Evolutionary conservation across 495 filamentous ascomycete genomes (phyloP).

Genomic region (Viridothelium virens): DNA sequence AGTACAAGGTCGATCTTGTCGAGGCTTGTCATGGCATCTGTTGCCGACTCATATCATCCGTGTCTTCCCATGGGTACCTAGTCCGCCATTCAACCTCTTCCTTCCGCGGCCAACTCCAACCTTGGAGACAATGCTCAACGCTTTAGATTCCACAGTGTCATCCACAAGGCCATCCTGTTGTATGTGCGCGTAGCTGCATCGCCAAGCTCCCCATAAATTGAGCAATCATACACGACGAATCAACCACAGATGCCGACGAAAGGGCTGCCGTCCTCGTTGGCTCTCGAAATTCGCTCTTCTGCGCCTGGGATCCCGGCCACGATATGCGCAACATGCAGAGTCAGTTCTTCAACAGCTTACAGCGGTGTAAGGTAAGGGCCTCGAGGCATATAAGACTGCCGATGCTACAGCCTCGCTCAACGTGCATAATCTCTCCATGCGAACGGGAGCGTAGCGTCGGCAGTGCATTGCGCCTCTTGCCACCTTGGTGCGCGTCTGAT

Average conservation of each 20-base stretch:
- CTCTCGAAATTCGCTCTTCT: slow-evolving; percentile 8
- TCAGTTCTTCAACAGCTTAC: slow-evolving; percentile 3
- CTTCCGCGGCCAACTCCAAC: slow-evolving; percentile 9
- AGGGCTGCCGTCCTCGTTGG: slow-evolving; percentile 8
- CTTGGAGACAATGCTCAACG: slow-evolving; percentile 9
- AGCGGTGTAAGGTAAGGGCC: neutral
- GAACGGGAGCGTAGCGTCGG: slow-evolving; percentile 5
- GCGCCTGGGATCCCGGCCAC: slow-evolving; percentile 6
- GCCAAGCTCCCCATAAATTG: neutral
- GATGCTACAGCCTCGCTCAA: slow-evolving; percentile 8
- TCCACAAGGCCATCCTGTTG: slow-evolving; percentile 10
- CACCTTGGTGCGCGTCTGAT: slow-evolving; percentile 7
- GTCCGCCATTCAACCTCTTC: slow-evolving; percentile 7
- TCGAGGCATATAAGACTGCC: slow-evolving; percentile 10
- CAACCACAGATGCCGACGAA: neutral
- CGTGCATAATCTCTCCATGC: slow-evolving; percentile 3
- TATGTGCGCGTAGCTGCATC: slow-evolving; percentile 6
- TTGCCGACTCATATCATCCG: slow-evolving; percentile 8
- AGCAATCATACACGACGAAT: slow-evolving; percentile 11
- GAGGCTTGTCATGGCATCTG: slow-evolving; percentile 1
- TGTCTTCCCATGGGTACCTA: slow-evolving; percentile 6
- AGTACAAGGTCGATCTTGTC: slow-evolving; percentile 10
- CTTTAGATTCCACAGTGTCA: slow-evolving; percentile 8
- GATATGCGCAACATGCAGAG: slow-evolving; percentile 8
- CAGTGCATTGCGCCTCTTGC: slow-evolving; percentile 7